Evolutionary conservation across 2,329 filamentous ascomycete genomes (phyloP).

Genomic region (Coccinonectria pachysandricola): DNA sequence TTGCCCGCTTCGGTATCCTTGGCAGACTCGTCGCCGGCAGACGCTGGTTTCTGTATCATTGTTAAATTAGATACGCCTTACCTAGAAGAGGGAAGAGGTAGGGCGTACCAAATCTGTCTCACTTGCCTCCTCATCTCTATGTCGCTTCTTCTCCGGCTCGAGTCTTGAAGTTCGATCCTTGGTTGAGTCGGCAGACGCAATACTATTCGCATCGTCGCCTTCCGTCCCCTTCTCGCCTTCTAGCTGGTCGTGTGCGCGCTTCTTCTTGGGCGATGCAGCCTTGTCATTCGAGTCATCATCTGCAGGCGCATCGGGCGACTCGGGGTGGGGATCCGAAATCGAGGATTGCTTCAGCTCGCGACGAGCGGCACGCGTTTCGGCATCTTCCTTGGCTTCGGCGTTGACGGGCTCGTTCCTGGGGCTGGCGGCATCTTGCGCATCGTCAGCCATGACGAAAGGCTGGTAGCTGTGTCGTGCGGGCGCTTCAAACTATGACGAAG

Average conservation of each 20-base stretch:
- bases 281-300: conserved; percentile 32
- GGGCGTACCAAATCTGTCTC: neutral
- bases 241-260: conserved; percentile 49
- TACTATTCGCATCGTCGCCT: conserved; percentile 33
- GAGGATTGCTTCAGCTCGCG: conserved; percentile 55
- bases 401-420: conserved; percentile 25
- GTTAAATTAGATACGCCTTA: no score
- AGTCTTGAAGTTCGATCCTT: conserved; percentile 35
- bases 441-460: conserved; percentile 38
- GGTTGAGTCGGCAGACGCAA: conserved; percentile 33
- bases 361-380: conserved; percentile 51
- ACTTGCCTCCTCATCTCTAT: conserved; percentile 41
- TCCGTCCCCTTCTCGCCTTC: conserved; percentile 37
- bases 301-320: conserved; percentile 12
- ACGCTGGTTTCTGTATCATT: conserved; percentile 9
- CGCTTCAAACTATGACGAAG: conserved; percentile 10
- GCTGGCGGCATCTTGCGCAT: conserved; percentile 29
- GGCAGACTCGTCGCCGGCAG: conserved; percentile 8
- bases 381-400: conserved; percentile 42
- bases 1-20: conserved; percentile 14
- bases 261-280: conserved; percentile 55
- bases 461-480: no score
- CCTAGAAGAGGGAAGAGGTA: no score
- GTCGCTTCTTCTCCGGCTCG: conserved; percentile 57
- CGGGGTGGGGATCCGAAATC: conserved; percentile 40